Base-by-base conservation (phyloP, 1,284 basidiomycete genomes). In the Somion occarium region DNA sequence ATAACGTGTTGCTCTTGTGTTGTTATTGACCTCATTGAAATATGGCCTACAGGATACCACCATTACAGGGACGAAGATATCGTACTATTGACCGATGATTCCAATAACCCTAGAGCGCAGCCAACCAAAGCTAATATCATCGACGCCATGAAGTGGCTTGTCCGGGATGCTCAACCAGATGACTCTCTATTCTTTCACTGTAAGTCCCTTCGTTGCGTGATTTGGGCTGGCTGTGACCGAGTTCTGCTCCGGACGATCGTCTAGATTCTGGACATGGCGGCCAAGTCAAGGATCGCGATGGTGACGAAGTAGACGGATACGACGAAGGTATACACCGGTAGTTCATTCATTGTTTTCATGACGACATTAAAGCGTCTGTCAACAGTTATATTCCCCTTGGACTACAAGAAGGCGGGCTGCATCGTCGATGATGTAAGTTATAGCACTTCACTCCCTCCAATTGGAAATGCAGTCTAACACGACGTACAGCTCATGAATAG, bases 171-270 rank as follows among this genome's bases (percentile, higher is more conserved):
- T 1, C 71, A 74, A 25, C 72, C 79, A 3, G 78, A 95, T 57
- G 93, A 95, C 66, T 85, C 91, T 1, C 69, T 96, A 9, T 92
- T 95, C 68, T 88, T 95, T 67, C 92, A 95, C 61, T 95, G 86
- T 86, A 63, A 50, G 82, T 67, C 19, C 13, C 19, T 7, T 26
- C 15, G 18, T 34, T 13, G 25, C 44, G 11, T 26, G n/a, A n/a
- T n/a, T n/a, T n/a, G n/a, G n/a, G n/a, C n/a, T 43, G 11, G 24
- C 15, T 13, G 5, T 12, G 25, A 38, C n/a, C 4, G 3, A 2
- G 19, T 24, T 34, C 48, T 12, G 38, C n/a, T n/a, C n/a, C n/a
- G n/a, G n/a, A n/a, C n/a, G n/a, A n/a, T n/a, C n/a, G n/a, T n/a
- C 12, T 41, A 86, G 83, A 85, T 65, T 88, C 90, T 1, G 91